These are phyloP conservation scores for Taphrina deformans DNA, from an alignment of 1,139 yeast genomes.

Conservation along the genomic window DNA sequence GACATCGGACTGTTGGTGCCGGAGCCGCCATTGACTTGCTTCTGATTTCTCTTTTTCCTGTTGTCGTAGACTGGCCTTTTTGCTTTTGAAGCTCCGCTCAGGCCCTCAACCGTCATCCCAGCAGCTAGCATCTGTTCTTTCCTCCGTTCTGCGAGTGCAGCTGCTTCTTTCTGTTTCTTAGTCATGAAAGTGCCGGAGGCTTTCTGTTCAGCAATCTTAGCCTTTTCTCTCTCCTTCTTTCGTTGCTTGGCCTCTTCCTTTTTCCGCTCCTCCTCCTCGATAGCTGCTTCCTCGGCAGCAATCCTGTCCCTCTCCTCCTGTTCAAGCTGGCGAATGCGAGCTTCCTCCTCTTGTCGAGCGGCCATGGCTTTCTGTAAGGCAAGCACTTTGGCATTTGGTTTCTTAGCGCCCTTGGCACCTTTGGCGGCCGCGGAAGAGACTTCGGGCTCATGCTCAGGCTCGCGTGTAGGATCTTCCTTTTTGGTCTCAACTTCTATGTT, in stretches of 20 bases:
- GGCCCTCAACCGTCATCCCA: constrained; percentile 75
- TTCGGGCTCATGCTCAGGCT: constrained; percentile 34
- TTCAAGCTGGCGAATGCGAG: constrained; percentile 50
- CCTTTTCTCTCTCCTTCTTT: constrained; percentile 72
- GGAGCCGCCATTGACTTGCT: constrained; percentile 47
- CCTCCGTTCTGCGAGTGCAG: constrained; percentile 81
- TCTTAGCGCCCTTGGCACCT: constrained; percentile 44
- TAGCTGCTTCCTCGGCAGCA: constrained; percentile 62
- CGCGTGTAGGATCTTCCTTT: constrained; percentile 41
- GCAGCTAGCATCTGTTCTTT: constrained; percentile 79
- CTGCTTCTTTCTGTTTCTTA: constrained; percentile 93
- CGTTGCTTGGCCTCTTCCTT: constrained; percentile 67
- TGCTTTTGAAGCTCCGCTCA: constrained; percentile 47
- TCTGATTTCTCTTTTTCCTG: constrained; percentile 57
- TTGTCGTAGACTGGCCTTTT: constrained; percentile 71
- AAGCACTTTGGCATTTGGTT: constrained; percentile 44
- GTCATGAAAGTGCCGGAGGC: constrained; percentile 83
- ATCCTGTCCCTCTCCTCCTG: constrained; percentile 67
- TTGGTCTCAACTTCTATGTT: constrained; percentile 41
- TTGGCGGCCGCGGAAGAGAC: constrained; percentile 44
- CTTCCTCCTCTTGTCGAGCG: constrained; percentile 62
- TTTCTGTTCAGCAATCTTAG: constrained; percentile 83
- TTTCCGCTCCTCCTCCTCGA: constrained; percentile 58
- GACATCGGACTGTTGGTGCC: constrained; percentile 9
- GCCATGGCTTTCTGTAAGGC: constrained; percentile 72